A percentile compares a stretch with the other conserved stretches of the same genome.
phyloP scores from a whole-genome alignment of 164 flowering plant genomes.

The Nymphaea thermarum region DNA sequence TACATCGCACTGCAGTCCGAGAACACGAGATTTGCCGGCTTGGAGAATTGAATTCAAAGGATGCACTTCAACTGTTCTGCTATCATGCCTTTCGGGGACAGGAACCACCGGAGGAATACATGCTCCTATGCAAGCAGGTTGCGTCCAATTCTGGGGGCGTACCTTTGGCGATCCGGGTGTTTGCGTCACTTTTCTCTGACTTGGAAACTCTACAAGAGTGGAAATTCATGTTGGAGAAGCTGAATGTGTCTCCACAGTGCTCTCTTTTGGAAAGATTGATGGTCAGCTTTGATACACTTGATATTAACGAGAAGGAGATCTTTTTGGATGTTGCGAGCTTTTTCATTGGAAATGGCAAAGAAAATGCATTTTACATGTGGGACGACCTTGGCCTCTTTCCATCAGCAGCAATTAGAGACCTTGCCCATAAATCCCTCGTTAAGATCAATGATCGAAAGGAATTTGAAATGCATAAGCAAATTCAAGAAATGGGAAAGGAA shows the following conservation, averaged over 20 bases:
- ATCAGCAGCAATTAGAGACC: not conserved
- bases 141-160: conserved; percentile 1
- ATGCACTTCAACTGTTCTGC: conserved; percentile 4
- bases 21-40: not conserved
- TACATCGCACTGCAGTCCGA: not conserved
- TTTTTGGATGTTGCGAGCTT: conserved; percentile 10
- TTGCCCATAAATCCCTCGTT: conserved; percentile 1
- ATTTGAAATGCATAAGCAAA: conserved; percentile 4
- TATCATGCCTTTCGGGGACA: conserved; percentile 2
- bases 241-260: not conserved
- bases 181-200: conserved; percentile 6
- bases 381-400: not conserved
- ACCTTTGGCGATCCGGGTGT: conserved; percentile 7
- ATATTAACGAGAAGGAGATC: conserved; percentile 3
- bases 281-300: conserved; percentile 5
- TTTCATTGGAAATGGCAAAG: not conserved
- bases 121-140: not conserved
- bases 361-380: not conserved
- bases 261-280: not conserved
- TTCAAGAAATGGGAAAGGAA: conserved; percentile 7
- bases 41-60: not conserved
- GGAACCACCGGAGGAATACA: not conserved
- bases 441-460: not conserved
- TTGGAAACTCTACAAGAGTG: not conserved
- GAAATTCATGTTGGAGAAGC: conserved; percentile 1